These are phyloP conservation scores for Dalbergia oliveri DNA, from an alignment of 306 rosid genomes.

Conservation along the genomic window DNA sequence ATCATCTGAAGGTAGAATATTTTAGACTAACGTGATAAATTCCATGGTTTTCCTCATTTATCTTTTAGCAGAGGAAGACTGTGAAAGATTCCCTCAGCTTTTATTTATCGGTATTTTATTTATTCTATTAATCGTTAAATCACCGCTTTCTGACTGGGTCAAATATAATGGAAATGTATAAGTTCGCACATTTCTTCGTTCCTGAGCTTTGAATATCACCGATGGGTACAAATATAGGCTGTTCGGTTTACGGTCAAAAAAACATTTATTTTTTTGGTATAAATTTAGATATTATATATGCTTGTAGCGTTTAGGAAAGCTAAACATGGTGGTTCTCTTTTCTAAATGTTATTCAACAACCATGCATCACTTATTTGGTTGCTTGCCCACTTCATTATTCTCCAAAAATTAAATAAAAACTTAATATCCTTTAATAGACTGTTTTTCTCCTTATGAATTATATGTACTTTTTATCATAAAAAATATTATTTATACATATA, in stretches of 20 bases:
- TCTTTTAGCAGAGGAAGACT: slow-evolving; percentile 39
- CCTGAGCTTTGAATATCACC: not conserved
- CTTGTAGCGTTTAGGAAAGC: slow-evolving; percentile 39
- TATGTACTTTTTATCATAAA: not conserved
- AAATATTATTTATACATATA: too few species aligned
- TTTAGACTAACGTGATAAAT: slow-evolving; percentile 27
- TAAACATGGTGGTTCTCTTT: slow-evolving; percentile 34
- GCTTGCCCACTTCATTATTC: slow-evolving; percentile 73
- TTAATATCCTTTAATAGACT: not conserved
- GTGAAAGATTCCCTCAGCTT: slow-evolving; percentile 32
- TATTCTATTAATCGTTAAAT: not conserved
- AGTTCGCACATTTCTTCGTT: not conserved
- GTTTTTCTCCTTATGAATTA: not conserved
- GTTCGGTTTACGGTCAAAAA: not conserved
- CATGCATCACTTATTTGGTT: slow-evolving; percentile 62
- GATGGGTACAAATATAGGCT: not conserved
- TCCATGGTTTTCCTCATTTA: slow-evolving; percentile 22
- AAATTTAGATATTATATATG: slow-evolving; percentile 10
- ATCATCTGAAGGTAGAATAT: slow-evolving; percentile 32
- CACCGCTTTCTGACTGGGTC: slow-evolving; percentile 18
- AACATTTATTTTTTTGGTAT: not conserved
- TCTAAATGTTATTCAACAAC: slow-evolving; percentile 69
- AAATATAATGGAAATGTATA: not conserved
- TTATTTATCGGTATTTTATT: not conserved
- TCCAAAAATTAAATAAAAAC: not conserved